Conservation (phyloP, 371 early-diverging fungal genomes). For the Saksenaea oblongispora region DNA sequence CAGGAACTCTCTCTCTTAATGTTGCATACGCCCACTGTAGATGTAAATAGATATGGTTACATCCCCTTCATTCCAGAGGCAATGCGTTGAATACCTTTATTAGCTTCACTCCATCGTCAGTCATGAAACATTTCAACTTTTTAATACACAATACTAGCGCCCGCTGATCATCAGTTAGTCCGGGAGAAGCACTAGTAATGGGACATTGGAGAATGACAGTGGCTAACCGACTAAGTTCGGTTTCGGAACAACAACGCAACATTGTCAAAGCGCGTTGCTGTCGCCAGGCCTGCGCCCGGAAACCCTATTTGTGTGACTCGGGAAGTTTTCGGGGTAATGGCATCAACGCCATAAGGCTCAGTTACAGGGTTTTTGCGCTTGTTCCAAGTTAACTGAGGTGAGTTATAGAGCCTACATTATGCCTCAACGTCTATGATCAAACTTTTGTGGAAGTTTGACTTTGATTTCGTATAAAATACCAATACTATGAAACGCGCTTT, state of each 20-base stretch:
- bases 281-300: neutral
- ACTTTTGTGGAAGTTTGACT: too few species aligned
- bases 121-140: slow-evolving; percentile 16
- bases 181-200: slow-evolving; percentile 1
- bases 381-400: too few species aligned
- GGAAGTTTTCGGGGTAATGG: too few species aligned
- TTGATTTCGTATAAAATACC: too few species aligned
- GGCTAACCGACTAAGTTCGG: slow-evolving; percentile 11
- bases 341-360: too few species aligned
- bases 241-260: slow-evolving; percentile 9
- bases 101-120: slow-evolving; percentile 17
- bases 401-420: too few species aligned
- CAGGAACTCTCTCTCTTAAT: slow-evolving; percentile 15
- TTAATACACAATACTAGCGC: slow-evolving; percentile 13
- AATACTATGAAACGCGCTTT: too few species aligned
- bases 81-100: slow-evolving; percentile 11
- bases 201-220: slow-evolving; percentile 4
- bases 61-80: neutral
- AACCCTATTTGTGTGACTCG: too few species aligned
- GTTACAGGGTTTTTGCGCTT: too few species aligned
- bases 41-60: neutral
- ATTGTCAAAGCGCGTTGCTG: neutral
- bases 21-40: slow-evolving; percentile 23
- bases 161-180: neutral
- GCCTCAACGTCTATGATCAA: too few species aligned